Conservation (phyloP, 169 alveolate genomes). For the Plasmodium vinckei region DNA sequence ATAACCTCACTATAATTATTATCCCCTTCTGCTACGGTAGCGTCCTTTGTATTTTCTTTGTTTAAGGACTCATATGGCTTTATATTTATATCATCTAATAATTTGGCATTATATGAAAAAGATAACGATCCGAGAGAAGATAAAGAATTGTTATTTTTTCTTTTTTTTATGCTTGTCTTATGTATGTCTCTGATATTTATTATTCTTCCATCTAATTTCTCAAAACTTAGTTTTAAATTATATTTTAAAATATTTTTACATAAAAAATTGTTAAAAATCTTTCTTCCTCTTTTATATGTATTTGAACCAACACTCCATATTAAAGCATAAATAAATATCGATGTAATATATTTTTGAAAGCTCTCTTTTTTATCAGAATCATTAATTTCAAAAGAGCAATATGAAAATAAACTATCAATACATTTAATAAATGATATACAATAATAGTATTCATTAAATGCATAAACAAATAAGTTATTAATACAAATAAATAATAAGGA, state of each 20-base stretch:
- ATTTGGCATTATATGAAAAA: no score
- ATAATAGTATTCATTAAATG: slow-evolving; percentile 71
- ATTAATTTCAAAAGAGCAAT: slow-evolving; percentile 56
- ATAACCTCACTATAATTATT: no score
- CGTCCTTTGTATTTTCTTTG: neutral
- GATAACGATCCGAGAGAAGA: neutral
- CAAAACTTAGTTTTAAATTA: slow-evolving; percentile 53
- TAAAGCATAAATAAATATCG: slow-evolving; percentile 58
- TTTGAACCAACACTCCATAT: slow-evolving; percentile 74
- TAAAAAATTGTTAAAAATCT: slow-evolving; percentile 52
- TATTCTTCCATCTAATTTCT: slow-evolving; percentile 43
- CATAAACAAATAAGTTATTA: slow-evolving; percentile 49
- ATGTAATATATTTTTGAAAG: slow-evolving; percentile 57
- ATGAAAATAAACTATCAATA: slow-evolving; percentile 58
- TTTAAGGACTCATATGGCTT: neutral
- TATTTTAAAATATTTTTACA: slow-evolving; percentile 55
- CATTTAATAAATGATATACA: slow-evolving; percentile 68
- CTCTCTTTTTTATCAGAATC: slow-evolving; percentile 51
- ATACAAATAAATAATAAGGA: slow-evolving; percentile 46
- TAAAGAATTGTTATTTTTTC: neutral
- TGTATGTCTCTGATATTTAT: slow-evolving; percentile 27
- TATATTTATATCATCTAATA: no score
- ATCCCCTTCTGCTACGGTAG: neutral
- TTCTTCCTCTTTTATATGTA: slow-evolving; percentile 72
- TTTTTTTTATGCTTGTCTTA: neutral